Evolutionary conservation across 176 grass and related monocot species (phyloP).

Genomic region (Eragrostis nindensis): DNA sequence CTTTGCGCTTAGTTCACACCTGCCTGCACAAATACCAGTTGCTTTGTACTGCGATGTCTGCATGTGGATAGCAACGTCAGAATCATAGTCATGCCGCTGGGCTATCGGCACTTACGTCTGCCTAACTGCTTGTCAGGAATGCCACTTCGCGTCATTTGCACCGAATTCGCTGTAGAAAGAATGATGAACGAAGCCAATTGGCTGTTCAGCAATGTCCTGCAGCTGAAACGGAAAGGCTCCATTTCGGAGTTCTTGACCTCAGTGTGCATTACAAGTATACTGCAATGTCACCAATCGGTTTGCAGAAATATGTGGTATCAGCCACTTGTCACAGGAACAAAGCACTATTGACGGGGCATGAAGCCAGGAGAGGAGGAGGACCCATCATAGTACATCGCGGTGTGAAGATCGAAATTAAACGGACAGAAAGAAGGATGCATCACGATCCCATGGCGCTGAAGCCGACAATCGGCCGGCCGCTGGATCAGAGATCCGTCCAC

Average conservation of each 20-base stretch:
- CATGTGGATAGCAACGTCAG: constrained; percentile 25
- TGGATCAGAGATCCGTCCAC: too few relatives aligned
- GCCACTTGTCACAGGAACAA: constrained; percentile 29
- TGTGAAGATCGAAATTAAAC: too few relatives aligned
- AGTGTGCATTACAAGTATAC: constrained; percentile 8
- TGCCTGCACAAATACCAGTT: background rate
- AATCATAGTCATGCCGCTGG: background rate
- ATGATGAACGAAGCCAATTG: constrained; percentile 21
- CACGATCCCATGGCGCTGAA: too few relatives aligned
- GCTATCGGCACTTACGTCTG: background rate
- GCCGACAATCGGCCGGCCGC: too few relatives aligned
- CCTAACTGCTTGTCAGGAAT: background rate
- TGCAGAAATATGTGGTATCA: constrained; percentile 13
- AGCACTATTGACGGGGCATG: constrained; percentile 10
- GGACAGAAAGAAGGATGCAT: too few relatives aligned
- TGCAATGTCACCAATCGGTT: constrained; percentile 28
- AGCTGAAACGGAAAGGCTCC: constrained; percentile 22
- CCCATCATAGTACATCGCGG: too few relatives aligned
- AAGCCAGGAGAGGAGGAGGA: too few relatives aligned
- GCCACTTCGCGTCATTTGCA: background rate
- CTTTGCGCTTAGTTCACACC: background rate
- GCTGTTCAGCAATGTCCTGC: constrained; percentile 30
- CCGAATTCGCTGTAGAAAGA: background rate
- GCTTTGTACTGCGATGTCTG: background rate
- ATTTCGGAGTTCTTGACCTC: constrained; percentile 23